Conservation (phyloP, 2,329 filamentous ascomycete species). For the Fusarium fracticaudum region DNA sequence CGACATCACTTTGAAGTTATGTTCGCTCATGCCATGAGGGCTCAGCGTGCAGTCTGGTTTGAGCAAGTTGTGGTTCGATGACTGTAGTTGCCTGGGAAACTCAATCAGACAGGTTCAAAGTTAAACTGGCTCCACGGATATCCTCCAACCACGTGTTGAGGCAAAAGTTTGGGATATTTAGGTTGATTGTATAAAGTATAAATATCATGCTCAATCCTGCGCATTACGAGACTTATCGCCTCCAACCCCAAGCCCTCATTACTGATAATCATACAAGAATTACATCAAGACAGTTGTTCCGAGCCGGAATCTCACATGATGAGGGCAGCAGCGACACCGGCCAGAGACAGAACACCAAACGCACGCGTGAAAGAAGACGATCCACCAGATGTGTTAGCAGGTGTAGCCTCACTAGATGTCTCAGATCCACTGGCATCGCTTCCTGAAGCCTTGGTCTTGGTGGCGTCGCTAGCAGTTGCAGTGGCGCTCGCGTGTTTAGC, state of each 20-base stretch:
- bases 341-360: constrained; percentile 1
- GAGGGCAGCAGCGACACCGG: background rate
- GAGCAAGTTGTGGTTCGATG: background rate
- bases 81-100: background rate
- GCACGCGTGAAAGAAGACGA: background rate
- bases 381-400: background rate
- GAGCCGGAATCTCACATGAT: background rate
- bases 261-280: background rate
- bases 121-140: fast-evolving
- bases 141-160: fast-evolving
- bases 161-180: background rate
- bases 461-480: background rate
- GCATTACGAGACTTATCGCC: background rate
- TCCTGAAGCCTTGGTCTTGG: background rate
- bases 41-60: background rate
- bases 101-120: background rate
- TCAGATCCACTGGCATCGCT: background rate
- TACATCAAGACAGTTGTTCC: background rate
- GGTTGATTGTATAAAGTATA: background rate
- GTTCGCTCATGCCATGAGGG: background rate
- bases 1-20: background rate
- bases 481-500: constrained; percentile 11
- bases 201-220: background rate
- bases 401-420: background rate
- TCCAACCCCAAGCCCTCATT: background rate